Percentiles rank a stretch among this genome's conserved stretches.
Evolutionary conservation across 371 early-diverging fungal species (phyloP).

Genomic region (Mucor plumbeus): DNA sequence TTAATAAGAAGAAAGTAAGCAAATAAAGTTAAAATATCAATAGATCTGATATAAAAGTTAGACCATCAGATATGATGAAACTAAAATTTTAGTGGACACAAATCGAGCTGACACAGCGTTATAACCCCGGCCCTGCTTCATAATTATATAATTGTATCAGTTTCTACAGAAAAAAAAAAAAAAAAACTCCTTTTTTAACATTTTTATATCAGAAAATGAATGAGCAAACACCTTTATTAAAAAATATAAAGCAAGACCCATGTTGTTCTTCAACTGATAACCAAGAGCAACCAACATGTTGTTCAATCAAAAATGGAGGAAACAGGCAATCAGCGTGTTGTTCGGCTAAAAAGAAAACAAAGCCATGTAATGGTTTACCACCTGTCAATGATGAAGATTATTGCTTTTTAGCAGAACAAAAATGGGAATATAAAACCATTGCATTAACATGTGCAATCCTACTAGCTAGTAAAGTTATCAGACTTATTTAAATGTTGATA

Average conservation of each 20-base stretch:
- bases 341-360: conserved; percentile 16
- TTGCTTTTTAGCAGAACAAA: conserved; percentile 40
- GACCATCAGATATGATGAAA: conserved; percentile 6
- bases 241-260: conserved; percentile 1
- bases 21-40: neutral
- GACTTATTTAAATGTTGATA: neutral
- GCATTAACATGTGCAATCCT: conserved; percentile 73
- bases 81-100: conserved; percentile 3
- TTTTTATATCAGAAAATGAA: conserved; percentile 13
- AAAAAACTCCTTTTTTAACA: neutral
- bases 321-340: conserved; percentile 10
- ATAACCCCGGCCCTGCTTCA: conserved; percentile 9
- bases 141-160: conserved; percentile 2
- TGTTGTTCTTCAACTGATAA: conserved; percentile 7
- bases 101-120: conserved; percentile 2
- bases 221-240: conserved; percentile 31
- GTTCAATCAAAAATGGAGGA: conserved; percentile 16
- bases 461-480: conserved; percentile 57
- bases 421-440: conserved; percentile 61
- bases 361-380: neutral
- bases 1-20: neutral
- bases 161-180: too few species aligned
- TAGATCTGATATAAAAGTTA: conserved; percentile 4
- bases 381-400: conserved; percentile 16
- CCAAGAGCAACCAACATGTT: conserved; percentile 16